Evolutionary conservation across 176 grass and related monocot genomes (phyloP).

Genomic region (Bonia amplexicaulis): DNA sequence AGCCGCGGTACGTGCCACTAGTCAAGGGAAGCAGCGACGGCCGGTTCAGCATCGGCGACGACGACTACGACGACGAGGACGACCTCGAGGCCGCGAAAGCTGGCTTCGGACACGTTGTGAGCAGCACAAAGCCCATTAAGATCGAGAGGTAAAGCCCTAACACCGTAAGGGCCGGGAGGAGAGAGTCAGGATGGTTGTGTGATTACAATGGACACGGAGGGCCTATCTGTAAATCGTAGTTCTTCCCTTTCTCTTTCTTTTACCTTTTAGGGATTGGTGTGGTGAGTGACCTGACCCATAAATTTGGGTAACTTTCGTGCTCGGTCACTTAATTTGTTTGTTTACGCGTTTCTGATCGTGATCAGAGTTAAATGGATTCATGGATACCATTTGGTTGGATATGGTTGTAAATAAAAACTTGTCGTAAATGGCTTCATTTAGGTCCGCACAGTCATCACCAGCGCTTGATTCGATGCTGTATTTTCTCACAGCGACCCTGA

Average conservation of each 20-base stretch:
- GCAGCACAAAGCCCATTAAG: slow-evolving; percentile 7
- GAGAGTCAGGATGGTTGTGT: background rate
- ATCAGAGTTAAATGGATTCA: background rate
- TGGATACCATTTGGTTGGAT: background rate
- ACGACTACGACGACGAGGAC: slow-evolving; percentile 53
- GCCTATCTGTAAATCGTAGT: slow-evolving; percentile 4
- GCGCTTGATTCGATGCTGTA: background rate
- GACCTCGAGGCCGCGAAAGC: slow-evolving; percentile 46
- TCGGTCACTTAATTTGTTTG: slow-evolving; percentile 1
- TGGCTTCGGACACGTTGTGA: slow-evolving; percentile 18
- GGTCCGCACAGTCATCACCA: background rate
- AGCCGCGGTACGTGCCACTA: slow-evolving; percentile 65
- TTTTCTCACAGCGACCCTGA: background rate
- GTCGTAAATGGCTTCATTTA: background rate
- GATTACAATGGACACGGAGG: background rate
- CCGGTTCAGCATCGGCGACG: slow-evolving; percentile 41
- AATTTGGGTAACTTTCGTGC: slow-evolving; percentile 12
- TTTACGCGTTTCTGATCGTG: background rate
- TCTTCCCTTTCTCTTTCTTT: background rate
- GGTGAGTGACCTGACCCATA: background rate
- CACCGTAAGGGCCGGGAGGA: background rate
- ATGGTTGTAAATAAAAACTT: background rate
- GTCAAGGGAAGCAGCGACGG: slow-evolving; percentile 30
- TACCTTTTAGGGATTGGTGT: background rate
- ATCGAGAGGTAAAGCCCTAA: slow-evolving; percentile 16